Evolutionary conservation across 2,329 filamentous ascomycete genomes (phyloP).

Genomic region (Phialophora macrospora): DNA sequence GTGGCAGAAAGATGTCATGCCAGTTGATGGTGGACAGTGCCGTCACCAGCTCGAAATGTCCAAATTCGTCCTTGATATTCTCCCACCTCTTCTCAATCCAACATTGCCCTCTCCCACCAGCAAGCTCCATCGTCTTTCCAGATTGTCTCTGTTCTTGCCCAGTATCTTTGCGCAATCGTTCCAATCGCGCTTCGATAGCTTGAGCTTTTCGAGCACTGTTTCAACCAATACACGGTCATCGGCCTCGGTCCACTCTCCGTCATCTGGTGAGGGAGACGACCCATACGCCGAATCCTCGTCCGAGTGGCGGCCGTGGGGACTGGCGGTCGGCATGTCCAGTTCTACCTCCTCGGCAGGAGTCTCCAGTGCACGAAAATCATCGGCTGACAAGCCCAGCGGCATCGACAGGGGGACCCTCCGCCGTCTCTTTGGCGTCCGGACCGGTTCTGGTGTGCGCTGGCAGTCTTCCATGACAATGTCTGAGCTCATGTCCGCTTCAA

Average conservation of each 20-base stretch:
- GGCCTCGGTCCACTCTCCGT: constrained; percentile 46
- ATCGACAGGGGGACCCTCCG: constrained; percentile 51
- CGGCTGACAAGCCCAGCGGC: constrained; percentile 50
- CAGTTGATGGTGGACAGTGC: not conserved
- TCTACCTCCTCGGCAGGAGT: constrained; percentile 37
- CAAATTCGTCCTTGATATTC: constrained; percentile 32
- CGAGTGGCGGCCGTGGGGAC: constrained; percentile 23
- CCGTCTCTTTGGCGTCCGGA: constrained; percentile 52
- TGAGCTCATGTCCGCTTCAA: constrained; percentile 40
- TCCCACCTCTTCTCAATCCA: constrained; percentile 42
- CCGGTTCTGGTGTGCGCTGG: constrained; percentile 27
- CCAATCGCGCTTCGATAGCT: constrained; percentile 52
- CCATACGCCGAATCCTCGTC: constrained; percentile 32
- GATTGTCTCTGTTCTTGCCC: constrained; percentile 48
- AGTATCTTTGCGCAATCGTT: constrained; percentile 52
- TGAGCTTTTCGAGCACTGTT: constrained; percentile 52
- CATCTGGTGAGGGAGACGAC: constrained; percentile 26
- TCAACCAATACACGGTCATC: constrained; percentile 52
- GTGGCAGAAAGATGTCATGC: constrained; percentile 4
- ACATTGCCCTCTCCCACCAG: constrained; percentile 52
- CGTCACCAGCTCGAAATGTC: constrained; percentile 35
- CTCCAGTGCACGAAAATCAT: constrained; percentile 52
- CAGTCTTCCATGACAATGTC: constrained; percentile 32
- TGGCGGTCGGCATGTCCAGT: constrained; percentile 29
- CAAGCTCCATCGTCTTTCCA: constrained; percentile 50